Conservation (phyloP, 139 green algal species). For the Auxenochlorella pyrenoidosa region DNA sequence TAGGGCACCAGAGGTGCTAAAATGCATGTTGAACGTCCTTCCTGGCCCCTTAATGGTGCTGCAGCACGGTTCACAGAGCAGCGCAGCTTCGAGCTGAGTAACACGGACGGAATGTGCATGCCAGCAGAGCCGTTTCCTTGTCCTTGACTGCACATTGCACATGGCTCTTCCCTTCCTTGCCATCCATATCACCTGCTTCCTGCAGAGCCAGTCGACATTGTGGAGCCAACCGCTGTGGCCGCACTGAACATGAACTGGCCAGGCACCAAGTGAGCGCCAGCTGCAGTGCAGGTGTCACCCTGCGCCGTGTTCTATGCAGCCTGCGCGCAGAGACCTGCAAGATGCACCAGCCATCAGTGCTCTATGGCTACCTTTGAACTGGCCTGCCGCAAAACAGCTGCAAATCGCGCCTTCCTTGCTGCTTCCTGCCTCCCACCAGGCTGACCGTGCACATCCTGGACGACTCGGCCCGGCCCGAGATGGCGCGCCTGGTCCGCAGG, state of each 20-base stretch:
- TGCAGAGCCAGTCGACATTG: conserved; percentile 30
- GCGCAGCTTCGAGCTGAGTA: too few relatives aligned
- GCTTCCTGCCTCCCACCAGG: neutral
- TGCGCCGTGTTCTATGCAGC: neutral
- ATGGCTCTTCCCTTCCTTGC: too few relatives aligned
- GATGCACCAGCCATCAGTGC: too few relatives aligned
- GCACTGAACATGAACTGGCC: conserved; percentile 44
- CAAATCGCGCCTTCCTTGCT: neutral
- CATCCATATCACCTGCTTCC: neutral
- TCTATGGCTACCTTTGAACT: too few relatives aligned
- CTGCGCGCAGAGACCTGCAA: too few relatives aligned
- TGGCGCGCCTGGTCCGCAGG: conserved; percentile 30
- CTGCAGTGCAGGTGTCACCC: neutral
- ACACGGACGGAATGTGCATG: too few relatives aligned
- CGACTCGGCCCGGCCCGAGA: conserved; percentile 9
- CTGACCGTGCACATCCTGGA: conserved; percentile 31
- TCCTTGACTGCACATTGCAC: too few relatives aligned
- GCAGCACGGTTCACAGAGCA: too few relatives aligned
- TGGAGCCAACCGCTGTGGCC: conserved; percentile 39
- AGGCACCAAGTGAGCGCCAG: neutral
- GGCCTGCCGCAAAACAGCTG: neutral
- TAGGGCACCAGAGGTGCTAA: too few relatives aligned
- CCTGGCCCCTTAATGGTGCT: too few relatives aligned
- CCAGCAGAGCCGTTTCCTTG: too few relatives aligned
- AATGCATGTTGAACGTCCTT: too few relatives aligned